Percentiles rank a stretch among this genome's conserved stretches.
Evolutionary conservation across 306 rosid species (phyloP).

Genomic region (Oxytropis ochrocephala): DNA sequence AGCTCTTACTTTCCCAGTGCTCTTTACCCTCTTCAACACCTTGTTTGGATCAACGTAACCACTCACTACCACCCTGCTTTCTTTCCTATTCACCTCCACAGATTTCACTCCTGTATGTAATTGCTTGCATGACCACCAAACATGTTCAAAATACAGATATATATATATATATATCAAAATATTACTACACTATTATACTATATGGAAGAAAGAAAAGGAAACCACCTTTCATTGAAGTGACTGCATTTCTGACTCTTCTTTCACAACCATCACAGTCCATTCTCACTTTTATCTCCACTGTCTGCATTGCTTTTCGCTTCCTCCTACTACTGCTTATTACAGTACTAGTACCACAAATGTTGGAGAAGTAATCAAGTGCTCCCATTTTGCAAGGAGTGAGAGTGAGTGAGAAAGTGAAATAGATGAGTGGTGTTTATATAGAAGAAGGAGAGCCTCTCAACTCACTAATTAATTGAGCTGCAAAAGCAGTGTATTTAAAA

Average conservation of each 20-base stretch:
- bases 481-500: not conserved
- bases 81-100: constrained; percentile 76
- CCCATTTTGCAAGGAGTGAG: constrained; percentile 42
- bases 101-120: constrained; percentile 48
- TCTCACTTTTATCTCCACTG: constrained; percentile 72
- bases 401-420: constrained; percentile 10
- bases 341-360: constrained; percentile 39
- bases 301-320: constrained; percentile 85
- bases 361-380: constrained; percentile 78
- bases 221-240: constrained; percentile 75
- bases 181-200: too few relatives aligned
- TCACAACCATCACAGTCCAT: constrained; percentile 94
- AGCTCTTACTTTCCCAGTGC: constrained; percentile 68
- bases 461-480: not conserved
- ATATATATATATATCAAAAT: too few relatives aligned
- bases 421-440: constrained; percentile 21
- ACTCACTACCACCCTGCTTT: constrained; percentile 54
- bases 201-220: not conserved
- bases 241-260: constrained; percentile 68
- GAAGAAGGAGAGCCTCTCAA: not conserved
- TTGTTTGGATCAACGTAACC: constrained; percentile 78
- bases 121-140: too few relatives aligned
- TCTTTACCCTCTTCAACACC: constrained; percentile 65
- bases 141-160: too few relatives aligned
- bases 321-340: constrained; percentile 44